Conservation (phyloP, 148 eudicot species). For the Pouteria glomerata region DNA sequence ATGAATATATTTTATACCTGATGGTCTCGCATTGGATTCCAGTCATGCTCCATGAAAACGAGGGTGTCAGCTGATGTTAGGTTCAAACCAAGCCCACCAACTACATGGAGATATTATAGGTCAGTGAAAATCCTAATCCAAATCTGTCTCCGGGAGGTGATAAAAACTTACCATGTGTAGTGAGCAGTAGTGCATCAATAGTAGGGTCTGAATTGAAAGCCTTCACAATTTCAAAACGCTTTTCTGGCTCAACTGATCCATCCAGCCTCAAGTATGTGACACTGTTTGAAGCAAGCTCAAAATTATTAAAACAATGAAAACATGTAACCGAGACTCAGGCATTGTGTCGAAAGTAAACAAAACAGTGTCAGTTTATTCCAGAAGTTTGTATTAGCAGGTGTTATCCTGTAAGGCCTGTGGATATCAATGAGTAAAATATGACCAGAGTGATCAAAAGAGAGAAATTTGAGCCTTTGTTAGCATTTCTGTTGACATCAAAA, state of each 20-base stretch:
- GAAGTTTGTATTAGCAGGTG: no score
- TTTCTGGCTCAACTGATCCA: constrained; percentile 87
- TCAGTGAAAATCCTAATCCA: constrained; percentile 14
- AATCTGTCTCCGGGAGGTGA: not conserved
- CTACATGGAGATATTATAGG: constrained; percentile 20
- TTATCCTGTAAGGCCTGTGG: not conserved
- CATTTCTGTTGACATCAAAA: not conserved
- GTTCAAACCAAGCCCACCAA: constrained; percentile 87
- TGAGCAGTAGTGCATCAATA: constrained; percentile 86
- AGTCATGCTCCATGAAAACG: constrained; percentile 98
- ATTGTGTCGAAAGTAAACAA: not conserved
- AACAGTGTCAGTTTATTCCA: no score
- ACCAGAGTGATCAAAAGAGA: not conserved
- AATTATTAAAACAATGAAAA: not conserved
- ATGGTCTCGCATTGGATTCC: constrained; percentile 99
- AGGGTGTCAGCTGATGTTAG: constrained; percentile 98
- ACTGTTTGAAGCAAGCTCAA: constrained; percentile 24
- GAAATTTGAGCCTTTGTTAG: not conserved
- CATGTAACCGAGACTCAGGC: not conserved
- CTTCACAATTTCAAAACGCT: constrained; percentile 94
- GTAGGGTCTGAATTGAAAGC: constrained; percentile 99
- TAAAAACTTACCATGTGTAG: constrained; percentile 71
- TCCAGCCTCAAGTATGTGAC: constrained; percentile 90
- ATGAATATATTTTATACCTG: constrained; percentile 27
- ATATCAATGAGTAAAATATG: not conserved